These are phyloP conservation scores for Penicillium frequentans DNA, from an alignment of 2,329 filamentous ascomycete genomes.

Conservation along the genomic window DNA sequence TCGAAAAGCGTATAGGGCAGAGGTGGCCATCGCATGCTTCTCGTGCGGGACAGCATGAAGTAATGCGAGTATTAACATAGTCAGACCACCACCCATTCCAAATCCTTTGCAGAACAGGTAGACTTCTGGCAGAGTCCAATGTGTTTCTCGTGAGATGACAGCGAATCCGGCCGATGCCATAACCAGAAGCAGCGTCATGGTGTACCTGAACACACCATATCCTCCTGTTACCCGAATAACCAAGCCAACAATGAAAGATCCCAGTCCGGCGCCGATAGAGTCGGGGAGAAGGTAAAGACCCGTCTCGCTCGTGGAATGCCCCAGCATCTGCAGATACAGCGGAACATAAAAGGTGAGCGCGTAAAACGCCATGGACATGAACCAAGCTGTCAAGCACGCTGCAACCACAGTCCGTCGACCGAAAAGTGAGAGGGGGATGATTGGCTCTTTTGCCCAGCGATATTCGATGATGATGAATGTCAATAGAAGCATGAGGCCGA, in stretches of 20 bases:
- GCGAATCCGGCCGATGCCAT: conserved; percentile 4
- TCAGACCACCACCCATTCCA: conserved; percentile 12
- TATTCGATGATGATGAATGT: conserved; percentile 11
- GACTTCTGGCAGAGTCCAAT: conserved; percentile 9
- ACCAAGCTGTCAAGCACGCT: conserved; percentile 16
- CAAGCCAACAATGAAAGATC: conserved; percentile 12
- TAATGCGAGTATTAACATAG: conserved; percentile 13
- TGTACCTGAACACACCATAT: conserved; percentile 9
- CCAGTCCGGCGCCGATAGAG: conserved; percentile 9
- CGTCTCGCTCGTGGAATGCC: conserved; percentile 9
- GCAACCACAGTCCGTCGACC: conserved; percentile 9
- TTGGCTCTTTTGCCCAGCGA: conserved; percentile 13
- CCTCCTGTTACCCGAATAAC: conserved; percentile 10
- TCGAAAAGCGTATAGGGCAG: conserved; percentile 14
- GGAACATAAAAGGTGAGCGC: conserved; percentile 14
- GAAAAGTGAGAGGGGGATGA: conserved; percentile 16
- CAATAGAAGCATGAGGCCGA: neutral
- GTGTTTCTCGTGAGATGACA: conserved; percentile 1
- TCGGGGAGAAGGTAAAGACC: conserved; percentile 12
- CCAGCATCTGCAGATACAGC: conserved; percentile 12
- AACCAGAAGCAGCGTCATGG: conserved; percentile 4
- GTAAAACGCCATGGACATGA: conserved; percentile 13
- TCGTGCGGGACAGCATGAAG: conserved; percentile 11
- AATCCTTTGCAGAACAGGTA: conserved; percentile 12
- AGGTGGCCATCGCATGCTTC: conserved; percentile 12